phyloP scores from a whole-genome alignment of 192 early-diverging fungal genomes.

The Coemansia sp. region DNA sequence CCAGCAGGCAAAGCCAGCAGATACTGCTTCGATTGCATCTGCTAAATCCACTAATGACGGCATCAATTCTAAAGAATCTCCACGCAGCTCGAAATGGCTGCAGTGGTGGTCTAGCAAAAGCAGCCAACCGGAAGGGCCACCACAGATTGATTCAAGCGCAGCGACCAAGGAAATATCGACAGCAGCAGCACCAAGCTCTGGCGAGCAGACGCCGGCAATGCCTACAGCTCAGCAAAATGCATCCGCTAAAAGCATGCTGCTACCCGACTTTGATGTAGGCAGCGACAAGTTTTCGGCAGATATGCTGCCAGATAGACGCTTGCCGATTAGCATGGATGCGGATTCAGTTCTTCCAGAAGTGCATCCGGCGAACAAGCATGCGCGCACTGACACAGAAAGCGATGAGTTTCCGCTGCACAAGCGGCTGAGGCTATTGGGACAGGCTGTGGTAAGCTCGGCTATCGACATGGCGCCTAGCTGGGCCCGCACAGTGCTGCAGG shows the following conservation, averaged over 20 bases:
- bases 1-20: too few species aligned
- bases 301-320: not conserved
- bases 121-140: not conserved
- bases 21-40: too few species aligned
- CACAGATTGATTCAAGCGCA: not conserved
- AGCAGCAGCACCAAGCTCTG: not conserved
- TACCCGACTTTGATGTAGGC: conserved; percentile 33
- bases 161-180: not conserved
- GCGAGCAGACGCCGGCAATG: too few species aligned
- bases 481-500: conserved; percentile 30
- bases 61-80: not conserved
- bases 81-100: conserved; percentile 7
- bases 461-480: conserved; percentile 41
- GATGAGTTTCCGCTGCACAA: conserved; percentile 15
- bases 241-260: conserved; percentile 15
- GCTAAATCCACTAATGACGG: too few species aligned
- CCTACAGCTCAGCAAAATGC: not conserved
- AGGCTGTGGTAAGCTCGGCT: conserved; percentile 15
- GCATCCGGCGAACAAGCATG: not conserved
- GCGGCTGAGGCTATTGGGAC: conserved; percentile 25
- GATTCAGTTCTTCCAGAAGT: not conserved
- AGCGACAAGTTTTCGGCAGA: not conserved
- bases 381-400: not conserved
- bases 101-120: conserved; percentile 9
- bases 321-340: not conserved